Conservation (phyloP, 2,329 filamentous ascomycete genomes). For the Pseudogymnoascus verrucosus region DNA sequence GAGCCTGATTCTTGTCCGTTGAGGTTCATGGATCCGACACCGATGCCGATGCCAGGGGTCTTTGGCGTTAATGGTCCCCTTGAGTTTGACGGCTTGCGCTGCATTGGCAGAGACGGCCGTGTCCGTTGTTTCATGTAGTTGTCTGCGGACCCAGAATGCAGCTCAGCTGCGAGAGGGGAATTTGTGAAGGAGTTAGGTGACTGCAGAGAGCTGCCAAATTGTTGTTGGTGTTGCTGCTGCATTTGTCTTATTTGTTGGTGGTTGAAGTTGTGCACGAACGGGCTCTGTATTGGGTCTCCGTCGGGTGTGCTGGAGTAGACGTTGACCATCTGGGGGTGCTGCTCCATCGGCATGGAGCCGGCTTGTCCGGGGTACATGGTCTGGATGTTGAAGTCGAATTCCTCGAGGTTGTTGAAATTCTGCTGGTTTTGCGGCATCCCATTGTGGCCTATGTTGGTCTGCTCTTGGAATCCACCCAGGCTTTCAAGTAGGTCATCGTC, state of each 20-base stretch:
- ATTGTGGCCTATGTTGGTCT: constrained; percentile 30
- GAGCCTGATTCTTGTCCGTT: constrained; percentile 59
- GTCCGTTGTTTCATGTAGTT: constrained; percentile 51
- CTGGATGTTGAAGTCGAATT: constrained; percentile 51
- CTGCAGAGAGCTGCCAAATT: constrained; percentile 47
- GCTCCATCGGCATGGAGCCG: constrained; percentile 53
- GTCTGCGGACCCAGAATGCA: constrained; percentile 36
- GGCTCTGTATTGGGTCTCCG: constrained; percentile 84
- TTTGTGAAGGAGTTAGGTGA: constrained; percentile 43
- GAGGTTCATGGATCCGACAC: constrained; percentile 59
- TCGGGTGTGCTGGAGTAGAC: constrained; percentile 89
- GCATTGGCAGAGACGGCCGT: constrained; percentile 54
- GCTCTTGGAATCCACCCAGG: constrained; percentile 40
- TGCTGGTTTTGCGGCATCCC: constrained; percentile 46
- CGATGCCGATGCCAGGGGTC: constrained; percentile 59
- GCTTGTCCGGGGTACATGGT: constrained; percentile 48
- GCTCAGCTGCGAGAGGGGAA: constrained; percentile 43
- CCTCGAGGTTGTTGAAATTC: constrained; percentile 48
- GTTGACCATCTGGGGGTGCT: constrained; percentile 55
- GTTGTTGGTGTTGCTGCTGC: constrained; percentile 45
- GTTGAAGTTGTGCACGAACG: constrained; percentile 72
- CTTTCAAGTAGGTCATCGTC: constrained; percentile 84
- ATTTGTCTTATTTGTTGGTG: constrained; percentile 68
- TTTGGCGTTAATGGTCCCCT: constrained; percentile 81
- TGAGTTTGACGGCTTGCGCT: constrained; percentile 65